Evolutionary conservation across 2,329 filamentous ascomycete genomes (phyloP).

Genomic region (Sporothrix curviconia): DNA sequence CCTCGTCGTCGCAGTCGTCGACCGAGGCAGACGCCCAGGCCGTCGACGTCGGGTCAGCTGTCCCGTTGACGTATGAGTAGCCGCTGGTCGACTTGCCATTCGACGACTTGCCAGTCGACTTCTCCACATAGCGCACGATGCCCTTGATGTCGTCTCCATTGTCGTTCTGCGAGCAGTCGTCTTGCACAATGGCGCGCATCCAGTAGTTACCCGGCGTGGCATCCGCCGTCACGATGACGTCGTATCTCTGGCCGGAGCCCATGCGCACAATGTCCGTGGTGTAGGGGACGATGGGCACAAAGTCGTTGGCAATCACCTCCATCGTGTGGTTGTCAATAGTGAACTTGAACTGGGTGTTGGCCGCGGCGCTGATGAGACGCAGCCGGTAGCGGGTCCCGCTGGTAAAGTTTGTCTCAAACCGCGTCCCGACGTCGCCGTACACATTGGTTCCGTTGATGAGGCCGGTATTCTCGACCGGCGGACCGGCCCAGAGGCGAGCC

Average conservation of each 20-base stretch:
- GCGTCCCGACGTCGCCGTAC: slow-evolving; percentile 25
- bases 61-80: too few species aligned
- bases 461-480: slow-evolving; percentile 34
- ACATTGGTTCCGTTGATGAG: slow-evolving; percentile 40
- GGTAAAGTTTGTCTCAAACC: slow-evolving; percentile 41
- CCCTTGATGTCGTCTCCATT: too few species aligned
- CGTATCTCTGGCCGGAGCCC: slow-evolving; percentile 41
- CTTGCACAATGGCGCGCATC: slow-evolving; percentile 34
- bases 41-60: too few species aligned
- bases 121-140: too few species aligned
- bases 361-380: slow-evolving; percentile 45
- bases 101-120: too few species aligned
- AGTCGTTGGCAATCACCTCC: slow-evolving; percentile 46
- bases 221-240: slow-evolving; percentile 40
- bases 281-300: slow-evolving; percentile 45
- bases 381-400: too few species aligned
- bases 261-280: slow-evolving; percentile 43
- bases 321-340: too few species aligned
- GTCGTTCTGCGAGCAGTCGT: slow-evolving; percentile 22
- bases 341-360: too few species aligned
- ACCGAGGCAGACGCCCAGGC: too few species aligned
- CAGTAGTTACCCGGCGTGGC: slow-evolving; percentile 30
- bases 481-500: slow-evolving; percentile 22
- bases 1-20: too few species aligned
- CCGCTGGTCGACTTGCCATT: too few species aligned